phyloP scores from a whole-genome alignment of 2,329 filamentous ascomycete genomes.

The Meredithiella fracta region DNA sequence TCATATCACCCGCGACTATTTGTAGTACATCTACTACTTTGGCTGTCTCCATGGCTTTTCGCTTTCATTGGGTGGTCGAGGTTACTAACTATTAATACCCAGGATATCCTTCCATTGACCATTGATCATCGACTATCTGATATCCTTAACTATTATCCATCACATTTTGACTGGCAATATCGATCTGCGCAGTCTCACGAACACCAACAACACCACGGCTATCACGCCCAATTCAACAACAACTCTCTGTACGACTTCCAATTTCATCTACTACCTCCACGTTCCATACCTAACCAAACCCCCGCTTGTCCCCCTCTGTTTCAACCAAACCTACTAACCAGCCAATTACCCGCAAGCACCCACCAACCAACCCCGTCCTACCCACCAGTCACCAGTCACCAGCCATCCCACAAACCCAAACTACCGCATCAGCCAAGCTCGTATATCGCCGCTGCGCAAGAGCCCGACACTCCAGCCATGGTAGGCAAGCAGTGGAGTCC shows the following conservation, averaged over 20 bases:
- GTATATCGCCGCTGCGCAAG: too few species aligned
- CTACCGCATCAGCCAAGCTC: too few species aligned
- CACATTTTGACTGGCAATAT: too few species aligned
- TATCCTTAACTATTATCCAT: too few species aligned
- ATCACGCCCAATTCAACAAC: neutral
- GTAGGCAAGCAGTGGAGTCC: slow-evolving; percentile 34
- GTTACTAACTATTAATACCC: too few species aligned
- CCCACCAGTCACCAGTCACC: too few species aligned
- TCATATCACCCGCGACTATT: neutral
- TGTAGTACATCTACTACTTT: neutral
- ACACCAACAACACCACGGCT: neutral
- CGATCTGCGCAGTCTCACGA: too few species aligned
- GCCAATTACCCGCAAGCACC: neutral
- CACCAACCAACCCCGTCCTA: neutral
- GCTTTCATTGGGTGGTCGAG: neutral
- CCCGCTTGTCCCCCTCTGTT: neutral
- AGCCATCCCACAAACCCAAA: too few species aligned
- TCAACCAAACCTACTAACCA: neutral
- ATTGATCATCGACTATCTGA: too few species aligned
- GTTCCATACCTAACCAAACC: neutral
- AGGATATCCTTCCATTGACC: too few species aligned
- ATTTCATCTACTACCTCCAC: neutral
- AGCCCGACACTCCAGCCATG: too few species aligned
- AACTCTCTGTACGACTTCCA: neutral
- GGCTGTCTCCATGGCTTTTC: neutral